These are phyloP conservation scores for Fusarium brevicatenulatum DNA, from an alignment of 2,329 filamentous ascomycete genomes.

Conservation along the genomic window DNA sequence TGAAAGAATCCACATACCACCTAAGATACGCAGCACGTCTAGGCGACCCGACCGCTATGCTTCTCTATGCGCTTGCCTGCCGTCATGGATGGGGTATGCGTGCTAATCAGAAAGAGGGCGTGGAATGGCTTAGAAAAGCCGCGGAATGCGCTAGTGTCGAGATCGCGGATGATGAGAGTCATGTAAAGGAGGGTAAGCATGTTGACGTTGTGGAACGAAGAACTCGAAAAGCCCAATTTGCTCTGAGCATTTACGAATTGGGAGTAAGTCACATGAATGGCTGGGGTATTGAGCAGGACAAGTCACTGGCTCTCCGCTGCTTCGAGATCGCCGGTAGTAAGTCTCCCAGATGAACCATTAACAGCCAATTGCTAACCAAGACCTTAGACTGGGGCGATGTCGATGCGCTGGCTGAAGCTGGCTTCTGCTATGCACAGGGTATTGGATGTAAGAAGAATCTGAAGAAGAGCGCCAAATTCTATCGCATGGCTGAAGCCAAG, in stretches of 20 bases:
- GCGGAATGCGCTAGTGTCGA: conserved; percentile 85
- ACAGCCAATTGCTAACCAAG: conserved; percentile 27
- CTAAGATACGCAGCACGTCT: conserved; percentile 87
- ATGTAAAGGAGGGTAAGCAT: conserved; percentile 68
- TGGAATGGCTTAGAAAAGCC: conserved; percentile 91
- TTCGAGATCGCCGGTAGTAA: conserved; percentile 93
- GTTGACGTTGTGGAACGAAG: conserved; percentile 77
- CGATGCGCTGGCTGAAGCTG: conserved; percentile 92
- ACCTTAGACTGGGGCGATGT: conserved; percentile 85
- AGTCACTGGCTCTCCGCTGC: conserved; percentile 84
- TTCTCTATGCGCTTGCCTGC: conserved; percentile 93
- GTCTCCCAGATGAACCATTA: conserved; percentile 38
- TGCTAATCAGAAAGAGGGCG: conserved; percentile 87
- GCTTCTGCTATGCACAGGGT: conserved; percentile 95
- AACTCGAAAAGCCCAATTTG: conserved; percentile 90
- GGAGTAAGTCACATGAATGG: conserved; percentile 98
- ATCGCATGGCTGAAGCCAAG: conserved; percentile 88
- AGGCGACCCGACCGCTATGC: conserved; percentile 91
- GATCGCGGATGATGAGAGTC: conserved; percentile 82
- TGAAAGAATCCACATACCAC: conserved; percentile 97
- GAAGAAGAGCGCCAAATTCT: conserved; percentile 92
- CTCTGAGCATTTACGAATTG: conserved; percentile 93
- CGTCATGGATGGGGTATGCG: conserved; percentile 98
- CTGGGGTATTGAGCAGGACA: conserved; percentile 96
- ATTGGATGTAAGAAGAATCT: conserved; percentile 95